phyloP scores from a whole-genome alignment of 108 stramenopile species.

The Cylindrotheca closterium region DNA sequence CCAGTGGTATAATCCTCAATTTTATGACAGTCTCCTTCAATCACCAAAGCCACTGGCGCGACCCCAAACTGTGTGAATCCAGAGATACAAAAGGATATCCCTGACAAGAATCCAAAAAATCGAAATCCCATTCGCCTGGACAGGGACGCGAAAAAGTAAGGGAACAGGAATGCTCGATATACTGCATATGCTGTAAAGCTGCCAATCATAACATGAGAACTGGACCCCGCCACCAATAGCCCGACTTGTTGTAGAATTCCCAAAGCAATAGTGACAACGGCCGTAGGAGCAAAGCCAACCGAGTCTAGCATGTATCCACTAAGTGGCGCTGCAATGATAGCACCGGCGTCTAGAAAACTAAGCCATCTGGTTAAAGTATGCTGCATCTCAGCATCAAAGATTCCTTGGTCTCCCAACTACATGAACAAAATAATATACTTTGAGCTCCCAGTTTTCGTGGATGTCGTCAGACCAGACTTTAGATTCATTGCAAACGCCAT shows the following conservation, averaged over 20 bases:
- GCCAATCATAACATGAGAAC: slow-evolving; percentile 21
- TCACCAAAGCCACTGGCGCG: slow-evolving; percentile 12
- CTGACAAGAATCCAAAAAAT: slow-evolving; percentile 56
- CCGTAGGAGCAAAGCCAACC: slow-evolving; percentile 33
- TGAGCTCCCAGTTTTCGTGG: background rate
- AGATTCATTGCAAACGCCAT: background rate
- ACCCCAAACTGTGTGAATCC: slow-evolving; percentile 37
- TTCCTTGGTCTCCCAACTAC: slow-evolving; percentile 18
- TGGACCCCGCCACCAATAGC: slow-evolving; percentile 21
- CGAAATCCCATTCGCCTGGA: slow-evolving; percentile 45
- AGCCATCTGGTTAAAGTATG: slow-evolving; percentile 19
- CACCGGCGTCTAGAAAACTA: slow-evolving; percentile 34
- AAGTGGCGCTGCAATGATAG: slow-evolving; percentile 36
- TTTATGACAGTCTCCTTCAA: slow-evolving; percentile 27
- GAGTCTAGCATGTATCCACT: slow-evolving; percentile 44
- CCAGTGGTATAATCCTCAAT: slow-evolving; percentile 3
- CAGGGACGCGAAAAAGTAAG: slow-evolving; percentile 50
- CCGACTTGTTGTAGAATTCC: slow-evolving; percentile 32
- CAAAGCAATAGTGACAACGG: slow-evolving; percentile 28
- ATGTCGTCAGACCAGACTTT: slow-evolving; percentile 16
- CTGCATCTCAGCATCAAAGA: slow-evolving; percentile 19
- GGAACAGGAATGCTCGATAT: slow-evolving; percentile 51
- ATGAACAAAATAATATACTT: background rate
- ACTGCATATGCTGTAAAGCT: slow-evolving; percentile 43
- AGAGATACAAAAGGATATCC: slow-evolving; percentile 40